These are phyloP conservation scores for Candida rishiriensis DNA, from an alignment of 805 yeast species.

Conservation along the genomic window DNA sequence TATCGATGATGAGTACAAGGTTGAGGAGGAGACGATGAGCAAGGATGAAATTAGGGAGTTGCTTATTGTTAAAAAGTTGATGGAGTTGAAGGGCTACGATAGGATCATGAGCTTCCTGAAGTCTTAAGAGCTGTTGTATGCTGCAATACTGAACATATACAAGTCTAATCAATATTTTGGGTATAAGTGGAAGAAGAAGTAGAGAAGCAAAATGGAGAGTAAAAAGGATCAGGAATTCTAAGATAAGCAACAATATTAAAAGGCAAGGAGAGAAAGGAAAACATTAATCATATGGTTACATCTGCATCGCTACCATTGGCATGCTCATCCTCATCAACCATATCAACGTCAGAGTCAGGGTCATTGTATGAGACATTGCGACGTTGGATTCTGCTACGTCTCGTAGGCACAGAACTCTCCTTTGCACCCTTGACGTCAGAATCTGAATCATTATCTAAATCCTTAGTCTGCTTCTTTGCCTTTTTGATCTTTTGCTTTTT, in stretches of 20 bases:
- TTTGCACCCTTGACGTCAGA: neutral
- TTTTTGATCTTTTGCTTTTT: too few species aligned
- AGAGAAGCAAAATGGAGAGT: too few species aligned
- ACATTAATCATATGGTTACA: too few species aligned
- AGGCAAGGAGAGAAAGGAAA: too few species aligned
- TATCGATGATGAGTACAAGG: slow-evolving; percentile 24
- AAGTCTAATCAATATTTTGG: too few species aligned
- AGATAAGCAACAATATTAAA: too few species aligned
- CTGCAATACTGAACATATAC: too few species aligned
- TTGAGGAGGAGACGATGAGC: slow-evolving; percentile 12
- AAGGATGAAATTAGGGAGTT: slow-evolving; percentile 48
- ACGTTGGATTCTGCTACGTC: slow-evolving; percentile 39
- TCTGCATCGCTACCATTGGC: too few species aligned
- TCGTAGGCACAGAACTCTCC: slow-evolving; percentile 26
- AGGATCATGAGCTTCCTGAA: slow-evolving; percentile 56
- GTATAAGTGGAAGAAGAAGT: too few species aligned
- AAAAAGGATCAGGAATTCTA: too few species aligned
- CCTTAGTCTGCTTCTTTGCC: too few species aligned
- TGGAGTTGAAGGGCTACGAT: slow-evolving; percentile 67
- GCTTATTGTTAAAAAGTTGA: slow-evolving; percentile 50
- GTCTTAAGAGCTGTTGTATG: slow-evolving; percentile 1
- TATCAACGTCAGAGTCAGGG: slow-evolving; percentile 2
- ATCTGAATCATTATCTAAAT: slow-evolving; percentile 15
- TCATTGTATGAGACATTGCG: slow-evolving; percentile 33
- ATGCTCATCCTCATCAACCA: slow-evolving; percentile 3